A percentile compares a stretch with the other conserved stretches of the same genome.
Evolutionary conservation across 345 rosid species (phyloP).

Genomic region (Cardamine chenopodiifolia): DNA sequence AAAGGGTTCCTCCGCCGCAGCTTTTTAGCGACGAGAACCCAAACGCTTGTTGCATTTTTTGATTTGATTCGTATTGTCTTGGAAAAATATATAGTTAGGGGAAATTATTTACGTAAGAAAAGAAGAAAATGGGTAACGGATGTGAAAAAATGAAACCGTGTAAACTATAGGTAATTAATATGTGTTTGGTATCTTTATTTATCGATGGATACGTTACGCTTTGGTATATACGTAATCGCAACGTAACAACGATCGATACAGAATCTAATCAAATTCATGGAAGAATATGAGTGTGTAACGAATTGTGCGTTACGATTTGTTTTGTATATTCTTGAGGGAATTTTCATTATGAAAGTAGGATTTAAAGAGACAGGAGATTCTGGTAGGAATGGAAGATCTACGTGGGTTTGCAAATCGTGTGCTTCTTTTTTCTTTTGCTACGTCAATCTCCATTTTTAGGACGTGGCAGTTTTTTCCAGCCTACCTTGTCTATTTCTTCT

Average conservation of each 20-base stretch:
- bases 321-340: constrained; percentile 13
- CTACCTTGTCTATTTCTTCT: constrained; percentile 27
- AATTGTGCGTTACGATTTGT: neutral
- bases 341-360: neutral
- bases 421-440: constrained; percentile 26
- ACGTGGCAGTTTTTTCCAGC: constrained; percentile 44
- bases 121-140: neutral
- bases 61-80: constrained; percentile 8
- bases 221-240: constrained; percentile 28
- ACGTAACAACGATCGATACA: constrained; percentile 9
- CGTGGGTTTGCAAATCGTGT: constrained; percentile 37
- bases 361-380: constrained; percentile 20
- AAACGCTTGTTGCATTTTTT: constrained; percentile 85
- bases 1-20: constrained; percentile 82
- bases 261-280: constrained; percentile 22
- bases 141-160: neutral
- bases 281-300: constrained; percentile 1
- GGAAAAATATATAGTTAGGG: constrained; percentile 17
- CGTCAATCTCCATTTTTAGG: constrained; percentile 33
- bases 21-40: constrained; percentile 98
- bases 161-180: neutral
- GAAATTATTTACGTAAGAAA: constrained; percentile 14
- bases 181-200: constrained; percentile 30
- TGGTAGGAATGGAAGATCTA: constrained; percentile 16
- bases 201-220: constrained; percentile 19